Percentiles rank a stretch among this genome's conserved stretches.
These are phyloP conservation scores for Sanghuangporus baumii DNA, from an alignment of 1,284 basidiomycete genomes.

Conservation along the genomic window DNA sequence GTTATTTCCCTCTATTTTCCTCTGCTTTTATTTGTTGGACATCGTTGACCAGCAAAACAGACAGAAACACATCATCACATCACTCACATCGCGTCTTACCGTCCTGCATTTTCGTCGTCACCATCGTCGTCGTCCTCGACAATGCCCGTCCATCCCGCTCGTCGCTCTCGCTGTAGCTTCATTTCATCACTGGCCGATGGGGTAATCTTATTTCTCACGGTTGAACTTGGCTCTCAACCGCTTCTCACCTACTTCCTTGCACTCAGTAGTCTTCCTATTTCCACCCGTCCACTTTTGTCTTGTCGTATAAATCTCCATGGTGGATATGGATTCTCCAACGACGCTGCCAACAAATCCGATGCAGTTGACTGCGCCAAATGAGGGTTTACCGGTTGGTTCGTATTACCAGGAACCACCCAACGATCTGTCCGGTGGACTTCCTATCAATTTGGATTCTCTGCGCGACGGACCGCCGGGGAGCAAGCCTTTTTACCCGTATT, in stretches of 20 bases:
- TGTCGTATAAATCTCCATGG: not conserved
- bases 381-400: constrained; percentile 36
- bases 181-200: not conserved
- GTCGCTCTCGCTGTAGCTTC: not conserved
- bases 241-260: not conserved
- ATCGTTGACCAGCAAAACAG: constrained; percentile 11
- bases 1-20: constrained; percentile 12
- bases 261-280: not conserved
- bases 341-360: not conserved
- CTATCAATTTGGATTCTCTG: constrained; percentile 77
- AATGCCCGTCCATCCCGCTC: not conserved
- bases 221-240: not conserved
- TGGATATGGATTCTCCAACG: not conserved
- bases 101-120: not conserved
- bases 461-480: constrained; percentile 77
- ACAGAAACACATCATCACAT: not conserved
- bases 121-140: not conserved
- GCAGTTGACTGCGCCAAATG: constrained; percentile 14
- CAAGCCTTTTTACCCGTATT: constrained; percentile 84
- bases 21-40: constrained; percentile 16
- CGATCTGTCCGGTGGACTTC: constrained; percentile 73
- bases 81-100: not conserved
- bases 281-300: not conserved
- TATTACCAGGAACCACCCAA: constrained; percentile 68
- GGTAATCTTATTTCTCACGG: constrained; percentile 8